Conservation (phyloP, 2,329 filamentous ascomycete genomes). For the Chaetomium globosum region DNA sequence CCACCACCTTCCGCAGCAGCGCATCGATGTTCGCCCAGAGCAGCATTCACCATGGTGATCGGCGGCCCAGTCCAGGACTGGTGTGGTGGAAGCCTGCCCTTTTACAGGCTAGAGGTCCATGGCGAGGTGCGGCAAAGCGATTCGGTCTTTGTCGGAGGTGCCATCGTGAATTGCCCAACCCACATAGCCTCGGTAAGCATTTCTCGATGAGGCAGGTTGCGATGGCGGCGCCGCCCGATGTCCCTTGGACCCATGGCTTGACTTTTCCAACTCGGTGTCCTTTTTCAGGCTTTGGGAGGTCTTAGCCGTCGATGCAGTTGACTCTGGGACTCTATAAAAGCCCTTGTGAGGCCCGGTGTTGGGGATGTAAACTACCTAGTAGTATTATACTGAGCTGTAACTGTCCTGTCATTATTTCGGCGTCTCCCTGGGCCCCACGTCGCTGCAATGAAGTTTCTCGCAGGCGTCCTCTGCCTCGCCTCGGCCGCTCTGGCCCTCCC, state of each 20-base stretch:
- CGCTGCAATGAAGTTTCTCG: constrained; percentile 42
- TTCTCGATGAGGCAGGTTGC: constrained; percentile 26
- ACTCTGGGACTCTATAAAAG: neutral
- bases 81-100: constrained; percentile 4
- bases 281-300: neutral
- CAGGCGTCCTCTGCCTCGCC: constrained; percentile 34
- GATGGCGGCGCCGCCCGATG: constrained; percentile 3
- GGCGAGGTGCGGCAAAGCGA: neutral
- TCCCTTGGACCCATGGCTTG: neutral
- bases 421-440: neutral
- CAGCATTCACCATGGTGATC: constrained; percentile 4
- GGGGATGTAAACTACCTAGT: neutral
- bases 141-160: neutral
- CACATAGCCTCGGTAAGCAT: constrained; percentile 16
- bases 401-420: neutral
- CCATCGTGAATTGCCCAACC: constrained; percentile 10
- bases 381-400: neutral
- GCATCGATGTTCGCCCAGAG: constrained; percentile 6
- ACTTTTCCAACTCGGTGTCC: constrained; percentile 11
- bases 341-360: too few species aligned
- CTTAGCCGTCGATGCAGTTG: neutral
- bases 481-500: constrained; percentile 28
- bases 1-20: constrained; percentile 2
- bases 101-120: constrained; percentile 6
- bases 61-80: neutral